Evolutionary conservation across 2,329 filamentous ascomycete genomes (phyloP), one percentile per base, ranked within the genome.

Genomic region (Hymenotorrendiella dingleyae): DNA sequence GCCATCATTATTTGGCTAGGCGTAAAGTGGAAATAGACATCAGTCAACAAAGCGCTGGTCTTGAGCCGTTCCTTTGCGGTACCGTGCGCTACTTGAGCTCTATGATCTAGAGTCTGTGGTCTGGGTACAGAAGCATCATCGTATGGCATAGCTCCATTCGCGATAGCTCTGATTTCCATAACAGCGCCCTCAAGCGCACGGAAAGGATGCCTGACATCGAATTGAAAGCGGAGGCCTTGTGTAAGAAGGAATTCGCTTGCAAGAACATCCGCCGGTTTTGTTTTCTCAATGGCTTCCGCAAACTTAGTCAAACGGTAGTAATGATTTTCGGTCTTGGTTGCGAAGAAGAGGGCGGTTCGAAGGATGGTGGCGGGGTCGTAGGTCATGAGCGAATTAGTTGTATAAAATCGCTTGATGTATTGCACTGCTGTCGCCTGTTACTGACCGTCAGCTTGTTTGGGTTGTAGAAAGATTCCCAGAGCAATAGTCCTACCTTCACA

Each of bases 21-120:
- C 0, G 91, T 91, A 67, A 86, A 97, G 64, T 95, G 84, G 66
- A 97, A 96, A 67, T 97, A 97, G n/a, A 80, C 89, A 57, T 98
- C 93, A 20, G 91, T 95, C 48, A 96, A 74, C 38, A 94, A 70
- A 0, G 89, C 86, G 44, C 86, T 85, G 42, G 81, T 84, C 59
- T 87, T 87, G 42, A 94, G 76, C 35, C 87, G 73, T 16, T 82
- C 78, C 30, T 85, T 76, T 0, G 90, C 85, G 40, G 74, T 75
- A n/a, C 71, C 71, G 59, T 94, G 89, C 0, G 87, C 87, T 9
- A 71, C 71, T 36, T 66, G 67, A 22, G 80, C 66, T 20, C 72
- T 67, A 8, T 62, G 56, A 36, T 71, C 57, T 59, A 54, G 48
- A 19, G 54, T 53, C 12, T 33, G 32, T 4, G 55, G 51, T 16